Base-by-base conservation (phyloP, 2,329 filamentous ascomycete species). In the Magnaporthiopsis incrustans region DNA sequence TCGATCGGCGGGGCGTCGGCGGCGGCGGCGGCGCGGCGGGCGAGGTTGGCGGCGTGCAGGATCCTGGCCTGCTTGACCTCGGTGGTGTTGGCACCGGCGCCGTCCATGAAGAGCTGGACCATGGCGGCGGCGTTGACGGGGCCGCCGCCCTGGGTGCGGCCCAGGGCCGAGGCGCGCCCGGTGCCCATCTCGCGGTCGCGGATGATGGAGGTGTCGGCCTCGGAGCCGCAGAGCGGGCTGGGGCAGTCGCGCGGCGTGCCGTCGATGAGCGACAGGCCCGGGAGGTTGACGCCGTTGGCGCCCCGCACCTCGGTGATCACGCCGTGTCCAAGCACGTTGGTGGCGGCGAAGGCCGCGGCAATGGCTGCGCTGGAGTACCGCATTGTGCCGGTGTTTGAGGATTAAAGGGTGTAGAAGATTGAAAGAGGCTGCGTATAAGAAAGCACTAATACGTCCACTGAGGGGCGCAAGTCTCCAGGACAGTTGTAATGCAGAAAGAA, bases 191-290 rank as follows among this genome's bases (percentile, higher is more conserved):
- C 87, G 15, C 77, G 74, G 66, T 82, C 75, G 53, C 86, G 84
- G 75, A 89, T 88, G 78, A 89, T 88, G 73, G 86, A 80, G n/a
- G 87, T 89, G 71, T 90, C 87, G 65, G 82, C 84, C 73, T 89
- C 57, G n/a, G 86, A 82, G 65, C 87, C 87, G 71, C 86, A 89
- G 59, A 73, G 67, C 69, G 86, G 85, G 69, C 77, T 78, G 62
- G 83, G 78, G 74, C 86, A 89, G 76, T 89, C 86, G 71, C 87
- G 85, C 62, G 86, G 87, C 67, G 87, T 89, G 70, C 86, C 86
- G 66, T 89, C 86, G 60, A 79, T 78, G 67, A 89, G 84, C 15
- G 82, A 81, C 60, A 88, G 81, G 72, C 82, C 85, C 44, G 85
- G 83, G 85, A 88, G 87, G 67, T 72, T 79, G 58, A 88, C 85